Conservation (phyloP, 257 asterid genomes). For the Coffea eugenioides region DNA sequence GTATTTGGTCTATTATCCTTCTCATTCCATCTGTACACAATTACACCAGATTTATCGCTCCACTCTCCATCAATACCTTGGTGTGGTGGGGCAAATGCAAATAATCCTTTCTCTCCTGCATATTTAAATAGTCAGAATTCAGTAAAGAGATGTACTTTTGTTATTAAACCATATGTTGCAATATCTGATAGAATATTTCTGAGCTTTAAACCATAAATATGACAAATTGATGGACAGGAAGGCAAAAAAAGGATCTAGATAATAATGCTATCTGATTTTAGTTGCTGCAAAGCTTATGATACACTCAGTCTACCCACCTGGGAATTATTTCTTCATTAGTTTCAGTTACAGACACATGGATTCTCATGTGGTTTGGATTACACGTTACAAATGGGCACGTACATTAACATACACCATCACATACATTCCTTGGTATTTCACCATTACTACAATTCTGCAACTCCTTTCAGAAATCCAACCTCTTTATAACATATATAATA, state of each 20-base stretch:
- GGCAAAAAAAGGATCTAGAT: not conserved
- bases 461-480: not conserved
- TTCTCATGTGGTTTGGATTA: not conserved
- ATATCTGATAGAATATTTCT: not conserved
- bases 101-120: slow-evolving; percentile 64
- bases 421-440: not conserved
- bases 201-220: not conserved
- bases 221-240: not conserved
- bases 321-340: not conserved
- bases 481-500: not conserved
- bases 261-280: not conserved
- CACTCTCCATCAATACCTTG: slow-evolving; percentile 72
- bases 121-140: not conserved
- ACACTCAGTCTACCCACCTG: not conserved
- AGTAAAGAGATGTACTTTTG: not conserved
- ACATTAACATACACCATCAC: too few species aligned
- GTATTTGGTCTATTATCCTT: slow-evolving; percentile 60
- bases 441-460: not conserved
- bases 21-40: slow-evolving; percentile 68
- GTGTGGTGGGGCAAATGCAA: slow-evolving; percentile 61
- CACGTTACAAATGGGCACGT: not conserved
- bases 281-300: not conserved
- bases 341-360: not conserved
- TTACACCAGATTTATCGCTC: slow-evolving; percentile 60
- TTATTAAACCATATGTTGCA: not conserved